These are phyloP conservation scores for Sungouiozyma ichnusensis DNA, from an alignment of 805 yeast genomes.

Conservation along the genomic window DNA sequence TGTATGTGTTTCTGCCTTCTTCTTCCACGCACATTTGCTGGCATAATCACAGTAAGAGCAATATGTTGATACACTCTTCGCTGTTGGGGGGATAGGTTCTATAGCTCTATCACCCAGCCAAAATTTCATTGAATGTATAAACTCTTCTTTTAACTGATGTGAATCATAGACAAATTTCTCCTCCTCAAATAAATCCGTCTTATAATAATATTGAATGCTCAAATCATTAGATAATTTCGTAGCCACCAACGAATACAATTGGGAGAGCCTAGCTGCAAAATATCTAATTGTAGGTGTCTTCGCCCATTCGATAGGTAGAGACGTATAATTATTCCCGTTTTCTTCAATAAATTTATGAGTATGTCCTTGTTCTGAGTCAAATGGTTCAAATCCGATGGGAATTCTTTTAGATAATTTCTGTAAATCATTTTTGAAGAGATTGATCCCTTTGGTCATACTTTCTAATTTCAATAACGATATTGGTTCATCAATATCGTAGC, in stretches of 20 bases:
- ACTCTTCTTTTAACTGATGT: conserved; percentile 20
- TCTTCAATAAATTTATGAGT: background rate
- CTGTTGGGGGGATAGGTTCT: conserved; percentile 29
- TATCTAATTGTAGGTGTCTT: conserved; percentile 45
- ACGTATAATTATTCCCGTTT: conserved; percentile 9
- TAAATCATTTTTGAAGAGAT: conserved; percentile 36
- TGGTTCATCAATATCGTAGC: conserved; percentile 39
- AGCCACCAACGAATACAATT: conserved; percentile 24
- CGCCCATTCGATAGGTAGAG: conserved; percentile 36
- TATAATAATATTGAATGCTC: conserved; percentile 45
- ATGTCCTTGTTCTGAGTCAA: conserved; percentile 21
- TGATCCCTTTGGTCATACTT: conserved; percentile 31
- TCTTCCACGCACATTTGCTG: conserved; percentile 34
- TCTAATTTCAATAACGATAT: conserved; percentile 34
- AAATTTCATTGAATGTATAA: conserved; percentile 32
- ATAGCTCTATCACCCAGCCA: conserved; percentile 56
- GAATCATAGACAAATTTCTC: conserved; percentile 32
- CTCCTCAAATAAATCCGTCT: conserved; percentile 34
- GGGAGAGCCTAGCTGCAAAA: conserved; percentile 46
- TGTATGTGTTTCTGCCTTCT: conserved; percentile 12
- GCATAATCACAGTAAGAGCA: conserved; percentile 50
- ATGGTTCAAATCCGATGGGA: conserved; percentile 33
- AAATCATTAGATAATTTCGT: conserved; percentile 30
- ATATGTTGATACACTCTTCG: conserved; percentile 28
- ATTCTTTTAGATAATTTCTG: conserved; percentile 37